These are phyloP conservation scores for Parastagonospora nodorum DNA, from an alignment of 2,329 filamentous ascomycete genomes.

Conservation along the genomic window DNA sequence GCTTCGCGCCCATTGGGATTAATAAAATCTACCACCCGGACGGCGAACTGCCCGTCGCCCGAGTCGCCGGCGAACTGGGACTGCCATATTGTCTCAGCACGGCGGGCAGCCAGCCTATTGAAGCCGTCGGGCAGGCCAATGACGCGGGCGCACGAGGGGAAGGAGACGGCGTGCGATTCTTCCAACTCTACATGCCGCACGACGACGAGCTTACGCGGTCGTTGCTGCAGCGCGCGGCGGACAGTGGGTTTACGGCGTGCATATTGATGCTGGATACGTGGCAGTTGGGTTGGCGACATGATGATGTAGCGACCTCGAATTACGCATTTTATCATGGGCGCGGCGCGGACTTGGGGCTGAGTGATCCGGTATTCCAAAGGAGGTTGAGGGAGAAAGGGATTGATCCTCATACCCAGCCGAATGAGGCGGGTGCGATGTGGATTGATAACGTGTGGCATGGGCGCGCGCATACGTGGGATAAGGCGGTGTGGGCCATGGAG, in stretches of 20 bases:
- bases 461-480: constrained; percentile 67
- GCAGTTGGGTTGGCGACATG: constrained; percentile 66
- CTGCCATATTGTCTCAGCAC: constrained; percentile 65
- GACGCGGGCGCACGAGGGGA: constrained; percentile 40
- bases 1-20: constrained; percentile 69
- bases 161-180: constrained; percentile 57
- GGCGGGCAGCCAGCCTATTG: constrained; percentile 61
- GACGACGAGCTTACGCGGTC: constrained; percentile 64
- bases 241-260: constrained; percentile 61
- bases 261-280: constrained; percentile 68
- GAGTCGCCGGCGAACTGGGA: constrained; percentile 63
- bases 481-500: constrained; percentile 67
- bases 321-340: constrained; percentile 68
- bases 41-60: constrained; percentile 65
- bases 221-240: constrained; percentile 60
- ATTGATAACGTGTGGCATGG: constrained; percentile 71
- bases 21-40: constrained; percentile 67
- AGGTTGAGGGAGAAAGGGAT: constrained; percentile 58
- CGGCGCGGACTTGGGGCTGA: constrained; percentile 63
- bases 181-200: constrained; percentile 68
- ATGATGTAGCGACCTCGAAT: constrained; percentile 61
- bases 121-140: constrained; percentile 63
- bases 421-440: constrained; percentile 64
- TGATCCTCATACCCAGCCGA: constrained; percentile 57
- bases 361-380: constrained; percentile 64